These are phyloP conservation scores for Ramularia endophylla DNA, from an alignment of 2,329 filamentous ascomycete species.

Conservation along the genomic window DNA sequence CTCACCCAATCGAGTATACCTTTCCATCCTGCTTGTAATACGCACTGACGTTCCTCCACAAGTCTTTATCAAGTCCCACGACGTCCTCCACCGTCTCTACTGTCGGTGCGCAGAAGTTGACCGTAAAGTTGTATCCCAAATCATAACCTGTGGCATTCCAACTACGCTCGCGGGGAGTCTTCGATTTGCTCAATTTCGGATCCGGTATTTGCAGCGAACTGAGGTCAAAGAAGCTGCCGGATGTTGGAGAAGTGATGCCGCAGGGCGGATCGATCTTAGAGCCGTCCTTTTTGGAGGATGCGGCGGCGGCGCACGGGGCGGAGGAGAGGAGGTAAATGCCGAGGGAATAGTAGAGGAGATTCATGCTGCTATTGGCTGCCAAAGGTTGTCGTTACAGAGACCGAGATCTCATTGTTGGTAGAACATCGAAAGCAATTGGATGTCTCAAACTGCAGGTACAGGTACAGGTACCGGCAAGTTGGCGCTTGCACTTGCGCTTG, in stretches of 20 bases:
- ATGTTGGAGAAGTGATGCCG: conserved; percentile 56
- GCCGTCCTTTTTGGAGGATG: conserved; percentile 24
- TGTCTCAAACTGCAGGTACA: too few species aligned
- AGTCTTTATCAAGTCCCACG: conserved; percentile 55
- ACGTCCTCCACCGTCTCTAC: conserved; percentile 52
- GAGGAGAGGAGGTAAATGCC: conserved; percentile 28
- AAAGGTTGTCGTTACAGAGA: too few species aligned
- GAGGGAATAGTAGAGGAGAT: conserved; percentile 31
- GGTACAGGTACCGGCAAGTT: too few species aligned
- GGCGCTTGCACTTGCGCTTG: too few species aligned
- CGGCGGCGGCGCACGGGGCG: conserved; percentile 30
- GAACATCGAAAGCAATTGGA: too few species aligned
- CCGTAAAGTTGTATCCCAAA: conserved; percentile 73
- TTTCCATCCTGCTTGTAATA: conserved; percentile 64
- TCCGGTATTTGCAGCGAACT: conserved; percentile 50
- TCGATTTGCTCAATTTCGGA: conserved; percentile 39
- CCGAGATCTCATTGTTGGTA: too few species aligned
- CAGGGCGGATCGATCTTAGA: conserved; percentile 45
- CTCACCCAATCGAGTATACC: conserved; percentile 69
- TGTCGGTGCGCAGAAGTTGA: conserved; percentile 77
- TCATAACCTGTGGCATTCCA: conserved; percentile 67
- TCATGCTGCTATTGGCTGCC: conserved; percentile 15
- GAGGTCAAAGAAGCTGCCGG: conserved; percentile 58
- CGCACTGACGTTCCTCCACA: conserved; percentile 71
- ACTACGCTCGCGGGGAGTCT: conserved; percentile 54